These are phyloP conservation scores for Lojkania enalia DNA, from an alignment of 2,329 filamentous ascomycete genomes.

Conservation along the genomic window DNA sequence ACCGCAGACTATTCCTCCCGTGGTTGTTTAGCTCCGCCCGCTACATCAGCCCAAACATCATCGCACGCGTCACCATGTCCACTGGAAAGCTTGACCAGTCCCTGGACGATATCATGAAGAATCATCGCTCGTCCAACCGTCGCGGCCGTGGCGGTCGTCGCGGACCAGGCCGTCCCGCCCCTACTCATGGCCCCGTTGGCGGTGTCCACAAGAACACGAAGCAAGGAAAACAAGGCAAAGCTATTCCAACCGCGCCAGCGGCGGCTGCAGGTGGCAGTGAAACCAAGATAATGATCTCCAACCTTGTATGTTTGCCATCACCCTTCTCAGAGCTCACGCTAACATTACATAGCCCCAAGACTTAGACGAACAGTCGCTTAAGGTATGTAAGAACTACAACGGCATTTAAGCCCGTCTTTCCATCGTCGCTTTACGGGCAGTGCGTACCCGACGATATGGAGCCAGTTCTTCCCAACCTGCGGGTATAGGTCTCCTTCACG, in stretches of 20 bases:
- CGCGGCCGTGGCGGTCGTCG: conserved; percentile 52
- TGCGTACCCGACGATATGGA: conserved; percentile 37
- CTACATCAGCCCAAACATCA: conserved; percentile 10
- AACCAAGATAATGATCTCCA: conserved; percentile 98
- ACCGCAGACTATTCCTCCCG: too few species aligned
- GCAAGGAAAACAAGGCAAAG: conserved; percentile 61
- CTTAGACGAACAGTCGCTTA: conserved; percentile 95
- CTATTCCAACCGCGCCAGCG: conserved; percentile 66
- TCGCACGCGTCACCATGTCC: conserved; percentile 41
- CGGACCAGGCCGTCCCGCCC: conserved; percentile 55
- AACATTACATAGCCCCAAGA: conserved; percentile 77
- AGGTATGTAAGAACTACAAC: conserved; percentile 92
- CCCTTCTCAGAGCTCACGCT: conserved; percentile 41
- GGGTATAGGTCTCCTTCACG: conserved; percentile 29
- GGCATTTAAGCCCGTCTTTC: conserved; percentile 47
- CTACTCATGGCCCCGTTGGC: conserved; percentile 72
- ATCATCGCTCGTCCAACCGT: conserved; percentile 61
- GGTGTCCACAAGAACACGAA: conserved; percentile 80
- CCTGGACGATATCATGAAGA: conserved; percentile 95
- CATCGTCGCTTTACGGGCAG: conserved; percentile 34
- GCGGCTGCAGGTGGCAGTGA: conserved; percentile 65
- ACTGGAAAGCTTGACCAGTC: conserved; percentile 88
- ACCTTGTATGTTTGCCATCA: conserved; percentile 72
- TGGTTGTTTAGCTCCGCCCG: too few species aligned
- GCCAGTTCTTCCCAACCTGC: conserved; percentile 18